These are phyloP conservation scores for Botrytis medusae DNA, from an alignment of 2,329 filamentous ascomycete genomes.

Conservation along the genomic window DNA sequence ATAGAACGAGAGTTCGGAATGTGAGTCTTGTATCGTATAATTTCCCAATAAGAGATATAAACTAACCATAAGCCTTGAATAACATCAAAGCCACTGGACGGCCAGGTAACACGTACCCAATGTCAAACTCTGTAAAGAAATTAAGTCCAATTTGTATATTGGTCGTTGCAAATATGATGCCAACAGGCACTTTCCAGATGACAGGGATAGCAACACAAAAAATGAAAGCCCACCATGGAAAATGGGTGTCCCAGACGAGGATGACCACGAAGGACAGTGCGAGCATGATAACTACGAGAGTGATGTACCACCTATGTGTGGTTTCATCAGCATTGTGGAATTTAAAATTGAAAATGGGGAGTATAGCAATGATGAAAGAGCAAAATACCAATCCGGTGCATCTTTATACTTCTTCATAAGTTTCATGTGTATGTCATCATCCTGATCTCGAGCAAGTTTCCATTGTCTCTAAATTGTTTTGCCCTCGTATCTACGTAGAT, in stretches of 20 bases:
- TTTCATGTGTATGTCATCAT: constrained; percentile 42
- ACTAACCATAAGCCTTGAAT: constrained; percentile 36
- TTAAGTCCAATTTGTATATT: constrained; percentile 51
- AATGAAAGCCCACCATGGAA: constrained; percentile 42
- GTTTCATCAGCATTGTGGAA: neutral
- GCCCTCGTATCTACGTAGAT: constrained; percentile 54
- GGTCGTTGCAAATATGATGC: constrained; percentile 49
- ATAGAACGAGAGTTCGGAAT: too few relatives aligned
- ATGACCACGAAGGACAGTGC: constrained; percentile 41
- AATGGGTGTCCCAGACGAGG: constrained; percentile 30
- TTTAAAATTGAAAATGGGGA: too few relatives aligned
- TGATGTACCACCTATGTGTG: constrained; percentile 22
- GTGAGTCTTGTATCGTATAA: neutral
- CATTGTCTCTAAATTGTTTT: constrained; percentile 63
- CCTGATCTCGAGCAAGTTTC: constrained; percentile 59
- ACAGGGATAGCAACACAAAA: constrained; percentile 39
- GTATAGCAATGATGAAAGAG: neutral
- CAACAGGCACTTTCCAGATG: constrained; percentile 39
- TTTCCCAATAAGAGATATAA: too few relatives aligned
- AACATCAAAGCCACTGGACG: constrained; percentile 52
- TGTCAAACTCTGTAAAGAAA: constrained; percentile 50
- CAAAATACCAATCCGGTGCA: neutral
- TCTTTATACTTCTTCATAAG: constrained; percentile 56
- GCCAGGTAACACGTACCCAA: constrained; percentile 53
- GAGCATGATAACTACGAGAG: constrained; percentile 50